These are phyloP conservation scores for Pseudogymnoascus sp. DNA, from an alignment of 2,329 filamentous ascomycete genomes.

Conservation along the genomic window DNA sequence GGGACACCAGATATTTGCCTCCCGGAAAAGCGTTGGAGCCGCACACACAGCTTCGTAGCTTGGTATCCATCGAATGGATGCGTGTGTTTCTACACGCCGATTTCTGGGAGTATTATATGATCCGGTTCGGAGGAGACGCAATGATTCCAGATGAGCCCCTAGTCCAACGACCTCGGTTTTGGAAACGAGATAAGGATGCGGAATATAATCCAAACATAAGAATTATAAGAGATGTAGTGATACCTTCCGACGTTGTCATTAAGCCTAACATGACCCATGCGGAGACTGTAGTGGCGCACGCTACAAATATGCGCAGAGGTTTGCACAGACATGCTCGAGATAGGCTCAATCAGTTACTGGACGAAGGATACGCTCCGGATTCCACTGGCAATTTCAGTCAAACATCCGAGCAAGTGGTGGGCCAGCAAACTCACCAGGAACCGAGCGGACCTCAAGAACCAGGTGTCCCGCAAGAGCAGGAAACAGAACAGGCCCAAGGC, in stretches of 20 bases:
- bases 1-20: background rate
- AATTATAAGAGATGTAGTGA: too few relatives aligned
- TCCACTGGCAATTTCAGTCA: too few relatives aligned
- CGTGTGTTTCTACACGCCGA: background rate
- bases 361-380: background rate
- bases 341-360: background rate
- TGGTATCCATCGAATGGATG: background rate
- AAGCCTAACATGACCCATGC: background rate
- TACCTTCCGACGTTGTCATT: too few relatives aligned
- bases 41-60: background rate
- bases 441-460: background rate
- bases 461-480: background rate
- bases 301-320: background rate
- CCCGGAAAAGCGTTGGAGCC: background rate
- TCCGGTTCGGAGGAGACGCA: background rate
- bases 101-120: background rate
- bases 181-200: background rate
- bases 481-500: background rate
- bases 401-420: background rate
- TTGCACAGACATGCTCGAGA: background rate
- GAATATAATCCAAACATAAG: too few relatives aligned
- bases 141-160: background rate
- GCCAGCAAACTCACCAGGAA: background rate
- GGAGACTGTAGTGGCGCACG: background rate
- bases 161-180: background rate